Evolutionary conservation across 129 eudicot genomes (phyloP), one percentile per base, ranked within the genome.

Genomic region (carrot (Daucus carota)): DNA sequence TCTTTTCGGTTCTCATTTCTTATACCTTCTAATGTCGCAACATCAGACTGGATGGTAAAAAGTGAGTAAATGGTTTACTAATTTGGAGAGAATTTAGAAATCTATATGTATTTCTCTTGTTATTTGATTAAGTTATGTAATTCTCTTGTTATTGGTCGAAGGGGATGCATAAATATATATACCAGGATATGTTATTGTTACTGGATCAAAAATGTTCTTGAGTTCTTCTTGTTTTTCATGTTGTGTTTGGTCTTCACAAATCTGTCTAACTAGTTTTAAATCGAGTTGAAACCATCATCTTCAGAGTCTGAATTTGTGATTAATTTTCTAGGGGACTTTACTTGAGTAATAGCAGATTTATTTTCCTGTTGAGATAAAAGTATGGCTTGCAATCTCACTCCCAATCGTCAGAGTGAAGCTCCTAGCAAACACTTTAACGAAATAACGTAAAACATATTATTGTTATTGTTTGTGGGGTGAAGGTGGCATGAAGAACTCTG

Each of bases 401-500:
- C 40, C 2, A 36, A 36, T 1, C 5, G 40, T 36, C 40, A 1
- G 40, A 36, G 40, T 36, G 40, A 36, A 36, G 40, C 40, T 36
- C 40, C 5, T 36, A 36, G 40, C 40, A n/a, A n/a, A 54, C 6
- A 54, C 62, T 54, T 54, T 24, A 8, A 57, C 65, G 24, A 8
- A n/a, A 57, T 24, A n/a, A 10, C 65, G 2, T 12, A 28, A 8
- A 12, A 1, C 28, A 14, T 24, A 24, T 57, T 24, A 20, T 40
- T 70, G 74, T 44, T 78, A 69, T 75, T 81, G 47, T 50, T 72
- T 70, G 67, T 79, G 48, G n/a, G 89, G 89, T 4, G 89, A 44
- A 72, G 97, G 98, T 1, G 97, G 96, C 84, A 76, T 82, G 78
- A 94, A 94, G 82, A 84, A 94, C 15, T 94, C 90, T 0, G 79